phyloP scores from a whole-genome alignment of 768 basidiomycete genomes.

The Lactarius pseudohatsudake region DNA sequence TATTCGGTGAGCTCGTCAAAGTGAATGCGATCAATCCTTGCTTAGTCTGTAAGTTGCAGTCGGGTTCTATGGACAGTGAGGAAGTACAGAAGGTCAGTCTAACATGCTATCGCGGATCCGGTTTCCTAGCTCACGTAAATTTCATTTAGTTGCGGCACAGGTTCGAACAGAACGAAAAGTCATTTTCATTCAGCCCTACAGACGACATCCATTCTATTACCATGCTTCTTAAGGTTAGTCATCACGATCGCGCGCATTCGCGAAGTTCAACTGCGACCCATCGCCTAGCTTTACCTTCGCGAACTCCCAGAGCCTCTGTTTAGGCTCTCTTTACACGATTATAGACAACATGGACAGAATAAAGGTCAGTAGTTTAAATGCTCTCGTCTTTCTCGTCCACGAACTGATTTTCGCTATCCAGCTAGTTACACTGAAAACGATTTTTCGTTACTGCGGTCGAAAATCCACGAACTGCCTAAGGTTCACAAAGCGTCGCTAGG shows the following conservation, averaged over 20 bases:
- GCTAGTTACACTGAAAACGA: slow-evolving; percentile 70
- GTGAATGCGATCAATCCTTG: slow-evolving; percentile 4
- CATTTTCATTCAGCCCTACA: slow-evolving; percentile 66
- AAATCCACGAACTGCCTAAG: slow-evolving; percentile 77
- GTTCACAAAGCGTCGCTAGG: slow-evolving; percentile 86
- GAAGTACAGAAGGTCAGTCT: slow-evolving; percentile 70
- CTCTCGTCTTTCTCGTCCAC: not conserved
- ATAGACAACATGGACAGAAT: slow-evolving; percentile 77
- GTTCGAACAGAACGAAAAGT: slow-evolving; percentile 78
- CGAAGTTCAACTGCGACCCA: not conserved
- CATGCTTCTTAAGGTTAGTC: slow-evolving; percentile 76
- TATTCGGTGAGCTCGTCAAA: slow-evolving; percentile 55
- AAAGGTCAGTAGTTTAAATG: slow-evolving; percentile 49
- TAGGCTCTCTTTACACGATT: slow-evolving; percentile 76
- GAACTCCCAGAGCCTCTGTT: slow-evolving; percentile 93
- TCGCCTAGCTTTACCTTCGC: slow-evolving; percentile 66
- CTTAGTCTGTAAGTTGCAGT: slow-evolving; percentile 1
- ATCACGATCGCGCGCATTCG: not conserved
- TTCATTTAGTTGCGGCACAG: slow-evolving; percentile 72
- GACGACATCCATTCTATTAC: slow-evolving; percentile 85
- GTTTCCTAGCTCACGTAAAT: slow-evolving; percentile 13
- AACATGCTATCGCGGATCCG: not conserved
- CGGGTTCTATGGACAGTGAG: slow-evolving; percentile 82
- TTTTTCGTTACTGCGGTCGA: slow-evolving; percentile 75
- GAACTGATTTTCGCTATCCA: slow-evolving; percentile 34